Percentiles rank a stretch among this genome's conserved stretches.
Conservation (phyloP, 2,329 filamentous ascomycete species). For the Trichocomaceae sp. region DNA sequence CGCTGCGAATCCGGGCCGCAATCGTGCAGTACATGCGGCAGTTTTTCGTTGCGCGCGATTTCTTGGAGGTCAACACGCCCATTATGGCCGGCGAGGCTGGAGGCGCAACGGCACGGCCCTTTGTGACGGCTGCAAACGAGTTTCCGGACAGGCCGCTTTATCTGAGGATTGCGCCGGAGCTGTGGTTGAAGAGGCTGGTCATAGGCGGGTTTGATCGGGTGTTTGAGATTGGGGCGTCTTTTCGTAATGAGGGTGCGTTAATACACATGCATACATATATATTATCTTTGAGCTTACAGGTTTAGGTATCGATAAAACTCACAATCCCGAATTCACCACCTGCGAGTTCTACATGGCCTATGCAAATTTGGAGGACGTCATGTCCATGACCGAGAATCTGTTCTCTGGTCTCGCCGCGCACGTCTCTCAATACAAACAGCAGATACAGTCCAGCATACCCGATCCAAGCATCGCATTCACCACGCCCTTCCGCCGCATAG, state of each 20-base stretch:
- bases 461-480: constrained; percentile 53
- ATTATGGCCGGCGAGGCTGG: constrained; percentile 75
- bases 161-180: constrained; percentile 83
- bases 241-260: constrained; percentile 74
- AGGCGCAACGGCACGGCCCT: constrained; percentile 83
- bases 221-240: constrained; percentile 88
- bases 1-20: constrained; percentile 64
- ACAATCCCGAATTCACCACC: constrained; percentile 96
- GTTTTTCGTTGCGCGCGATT: constrained; percentile 64
- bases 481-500: constrained; percentile 56
- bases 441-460: constrained; percentile 33
- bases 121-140: constrained; percentile 71
- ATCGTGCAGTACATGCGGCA: constrained; percentile 68
- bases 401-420: constrained; percentile 54
- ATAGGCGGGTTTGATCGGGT: constrained; percentile 81
- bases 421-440: constrained; percentile 41
- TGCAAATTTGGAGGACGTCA: constrained; percentile 67
- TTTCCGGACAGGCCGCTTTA: constrained; percentile 65
- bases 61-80: constrained; percentile 85
- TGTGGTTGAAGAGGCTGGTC: constrained; percentile 89
- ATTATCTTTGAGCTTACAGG: background rate
- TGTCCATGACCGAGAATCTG: constrained; percentile 67
- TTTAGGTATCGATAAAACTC: constrained; percentile 66
- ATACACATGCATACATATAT: background rate
- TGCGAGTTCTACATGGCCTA: constrained; percentile 96